These are phyloP conservation scores for Aspergillus aculeatus DNA, from an alignment of 2,329 filamentous ascomycete genomes.

Conservation along the genomic window DNA sequence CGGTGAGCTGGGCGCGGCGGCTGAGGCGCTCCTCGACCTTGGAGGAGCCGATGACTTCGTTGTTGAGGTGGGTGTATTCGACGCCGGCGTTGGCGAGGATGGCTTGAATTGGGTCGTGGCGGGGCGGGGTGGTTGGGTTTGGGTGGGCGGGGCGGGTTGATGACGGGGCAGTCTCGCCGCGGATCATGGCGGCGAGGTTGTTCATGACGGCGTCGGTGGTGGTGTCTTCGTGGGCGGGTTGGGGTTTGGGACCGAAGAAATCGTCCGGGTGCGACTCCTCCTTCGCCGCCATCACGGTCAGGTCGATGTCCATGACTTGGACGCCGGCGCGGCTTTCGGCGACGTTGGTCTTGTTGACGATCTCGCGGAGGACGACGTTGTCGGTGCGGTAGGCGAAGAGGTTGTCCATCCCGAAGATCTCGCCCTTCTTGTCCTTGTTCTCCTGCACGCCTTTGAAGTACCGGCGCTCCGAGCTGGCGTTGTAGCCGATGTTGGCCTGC, in stretches of 20 bases:
- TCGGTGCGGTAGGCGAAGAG: slow-evolving; percentile 79
- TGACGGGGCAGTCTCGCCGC: slow-evolving; percentile 38
- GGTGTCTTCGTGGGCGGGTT: slow-evolving; percentile 30
- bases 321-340: slow-evolving; percentile 89
- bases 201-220: slow-evolving; percentile 67
- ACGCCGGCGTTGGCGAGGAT: slow-evolving; percentile 87
- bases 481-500: slow-evolving; percentile 96
- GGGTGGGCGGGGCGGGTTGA: slow-evolving; percentile 24
- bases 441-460: slow-evolving; percentile 97
- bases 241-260: slow-evolving; percentile 14
- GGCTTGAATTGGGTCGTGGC: slow-evolving; percentile 73
- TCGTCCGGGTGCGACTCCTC: slow-evolving; percentile 31
- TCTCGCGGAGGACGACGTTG: slow-evolving; percentile 81
- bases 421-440: slow-evolving; percentile 76
- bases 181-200: slow-evolving; percentile 66
- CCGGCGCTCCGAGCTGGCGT: slow-evolving; percentile 82
- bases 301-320: slow-evolving; percentile 71
- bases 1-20: slow-evolving; percentile 62
- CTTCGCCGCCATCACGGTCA: slow-evolving; percentile 52
- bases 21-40: slow-evolving; percentile 85
- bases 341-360: slow-evolving; percentile 97
- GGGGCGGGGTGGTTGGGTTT: slow-evolving; percentile 32
- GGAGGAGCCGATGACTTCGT: slow-evolving; percentile 89
- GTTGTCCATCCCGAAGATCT: slow-evolving; percentile 89
- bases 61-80: slow-evolving; percentile 94